phyloP scores from a whole-genome alignment of 768 basidiomycete species.

The Termitomyces sp. region DNA sequence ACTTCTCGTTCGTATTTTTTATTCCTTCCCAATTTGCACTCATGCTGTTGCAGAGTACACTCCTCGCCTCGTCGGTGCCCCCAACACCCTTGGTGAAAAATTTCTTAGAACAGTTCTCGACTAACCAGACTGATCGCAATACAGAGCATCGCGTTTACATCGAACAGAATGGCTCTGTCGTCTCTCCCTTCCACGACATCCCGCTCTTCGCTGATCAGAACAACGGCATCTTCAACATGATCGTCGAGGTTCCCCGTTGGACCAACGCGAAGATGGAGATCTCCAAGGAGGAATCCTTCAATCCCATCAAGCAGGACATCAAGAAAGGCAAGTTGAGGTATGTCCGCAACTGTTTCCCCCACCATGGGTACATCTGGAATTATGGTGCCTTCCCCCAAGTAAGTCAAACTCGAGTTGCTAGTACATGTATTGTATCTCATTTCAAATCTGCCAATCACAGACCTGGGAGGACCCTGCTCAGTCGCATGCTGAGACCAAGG shows the following conservation, averaged over 20 bases:
- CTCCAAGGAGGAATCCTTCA: conserved; percentile 96
- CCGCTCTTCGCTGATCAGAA: conserved; percentile 95
- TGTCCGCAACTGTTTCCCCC: conserved; percentile 99
- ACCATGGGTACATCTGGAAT: conserved; percentile 99
- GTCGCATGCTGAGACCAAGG: conserved; percentile 94
- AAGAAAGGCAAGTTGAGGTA: conserved; percentile 95
- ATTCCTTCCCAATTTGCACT: conserved; percentile 2
- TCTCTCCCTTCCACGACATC: conserved; percentile 93
- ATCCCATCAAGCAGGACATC: conserved; percentile 99
- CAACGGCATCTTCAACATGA: conserved; percentile 97
- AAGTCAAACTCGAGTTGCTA: conserved; percentile 12
- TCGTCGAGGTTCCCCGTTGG: conserved; percentile 98
- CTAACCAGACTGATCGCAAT: conserved; percentile 13
- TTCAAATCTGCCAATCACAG: conserved; percentile 30
- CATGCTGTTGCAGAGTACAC: conserved; percentile 47
- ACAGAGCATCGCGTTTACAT: conserved; percentile 93
- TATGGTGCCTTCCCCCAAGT: conserved; percentile 99
- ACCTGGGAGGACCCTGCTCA: conserved; percentile 96
- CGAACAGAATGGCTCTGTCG: conserved; percentile 81
- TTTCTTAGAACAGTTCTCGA: conserved; percentile 8
- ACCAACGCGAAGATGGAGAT: conserved; percentile 99
- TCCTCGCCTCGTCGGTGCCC: conserved; percentile 75
- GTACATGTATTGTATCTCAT: conserved; percentile 1
- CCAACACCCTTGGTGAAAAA: conserved; percentile 84
- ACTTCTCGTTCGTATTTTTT: conserved; percentile 30